phyloP scores from a whole-genome alignment of 2,329 filamentous ascomycete species.

The Scytalidium lignicola region DNA sequence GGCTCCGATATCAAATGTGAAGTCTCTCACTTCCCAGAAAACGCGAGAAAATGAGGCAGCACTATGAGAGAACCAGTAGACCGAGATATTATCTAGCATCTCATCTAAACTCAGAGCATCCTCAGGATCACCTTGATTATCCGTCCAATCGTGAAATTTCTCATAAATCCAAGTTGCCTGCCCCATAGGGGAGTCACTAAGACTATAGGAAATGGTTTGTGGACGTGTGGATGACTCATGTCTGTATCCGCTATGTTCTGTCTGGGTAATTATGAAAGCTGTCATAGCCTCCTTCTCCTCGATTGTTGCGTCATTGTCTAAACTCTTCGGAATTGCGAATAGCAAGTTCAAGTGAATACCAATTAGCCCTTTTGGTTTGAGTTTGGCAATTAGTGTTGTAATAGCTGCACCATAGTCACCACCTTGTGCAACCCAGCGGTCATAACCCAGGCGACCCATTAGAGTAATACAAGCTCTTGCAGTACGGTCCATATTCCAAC shows the following conservation, averaged over 20 bases:
- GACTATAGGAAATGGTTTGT: constrained; percentile 14
- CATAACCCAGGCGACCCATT: neutral
- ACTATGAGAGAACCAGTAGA: no score
- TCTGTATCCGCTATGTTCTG: neutral
- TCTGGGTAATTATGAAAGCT: neutral
- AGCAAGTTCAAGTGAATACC: neutral
- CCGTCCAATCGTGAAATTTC: constrained; percentile 8
- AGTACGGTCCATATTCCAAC: neutral
- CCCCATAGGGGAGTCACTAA: constrained; percentile 16
- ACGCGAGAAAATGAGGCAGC: no score
- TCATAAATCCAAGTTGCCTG: constrained; percentile 19
- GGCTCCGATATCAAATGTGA: no score
- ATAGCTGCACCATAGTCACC: neutral
- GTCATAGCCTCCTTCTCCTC: neutral
- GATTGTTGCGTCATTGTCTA: neutral
- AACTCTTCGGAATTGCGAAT: neutral
- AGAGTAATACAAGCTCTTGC: neutral
- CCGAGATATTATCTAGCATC: no score
- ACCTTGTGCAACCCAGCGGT: neutral
- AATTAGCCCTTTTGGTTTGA: neutral
- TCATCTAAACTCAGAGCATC: no score
- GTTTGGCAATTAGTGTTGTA: neutral
- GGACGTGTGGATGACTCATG: constrained; percentile 12
- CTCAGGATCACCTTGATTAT: neutral
- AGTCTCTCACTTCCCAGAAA: no score